Conservation (phyloP, 495 filamentous ascomycete genomes). For the Filosporella fistucella region DNA sequence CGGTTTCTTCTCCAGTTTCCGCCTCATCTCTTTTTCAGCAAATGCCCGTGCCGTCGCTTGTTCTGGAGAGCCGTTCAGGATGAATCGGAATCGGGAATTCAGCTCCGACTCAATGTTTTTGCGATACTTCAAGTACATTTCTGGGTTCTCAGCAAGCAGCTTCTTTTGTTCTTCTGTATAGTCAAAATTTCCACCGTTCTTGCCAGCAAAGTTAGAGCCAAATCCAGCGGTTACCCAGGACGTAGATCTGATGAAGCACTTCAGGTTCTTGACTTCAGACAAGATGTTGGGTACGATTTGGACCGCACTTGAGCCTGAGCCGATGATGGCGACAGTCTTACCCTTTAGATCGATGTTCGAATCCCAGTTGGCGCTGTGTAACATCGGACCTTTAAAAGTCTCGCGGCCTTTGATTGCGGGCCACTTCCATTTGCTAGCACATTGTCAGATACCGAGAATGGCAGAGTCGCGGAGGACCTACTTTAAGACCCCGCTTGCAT, state of each 20-base stretch:
- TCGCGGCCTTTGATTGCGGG: not conserved
- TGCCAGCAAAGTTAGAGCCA: not conserved
- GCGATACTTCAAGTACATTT: not conserved
- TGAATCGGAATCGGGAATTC: not conserved
- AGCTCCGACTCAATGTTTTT: not conserved
- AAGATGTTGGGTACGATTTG: not conserved
- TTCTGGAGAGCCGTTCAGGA: not conserved
- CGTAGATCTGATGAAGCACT: not conserved
- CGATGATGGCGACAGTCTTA: not conserved
- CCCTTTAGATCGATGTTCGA: not conserved
- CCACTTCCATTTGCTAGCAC: not conserved
- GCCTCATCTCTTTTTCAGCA: not conserved
- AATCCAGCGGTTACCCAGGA: not conserved
- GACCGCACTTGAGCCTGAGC: not conserved
- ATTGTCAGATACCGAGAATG: not conserved
- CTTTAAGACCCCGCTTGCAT: not conserved
- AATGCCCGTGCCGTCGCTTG: conserved; percentile 21
- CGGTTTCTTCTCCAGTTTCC: not conserved
- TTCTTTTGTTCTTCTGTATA: not conserved
- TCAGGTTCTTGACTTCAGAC: not conserved
- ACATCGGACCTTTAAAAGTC: not conserved
- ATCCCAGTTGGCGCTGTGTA: not conserved
- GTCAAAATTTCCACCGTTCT: not conserved
- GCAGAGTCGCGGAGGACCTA: not conserved
- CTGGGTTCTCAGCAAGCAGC: not conserved